Evolutionary conservation across 192 early-diverging fungal genomes (phyloP).

Genomic region (Umbelopsis sp.): DNA sequence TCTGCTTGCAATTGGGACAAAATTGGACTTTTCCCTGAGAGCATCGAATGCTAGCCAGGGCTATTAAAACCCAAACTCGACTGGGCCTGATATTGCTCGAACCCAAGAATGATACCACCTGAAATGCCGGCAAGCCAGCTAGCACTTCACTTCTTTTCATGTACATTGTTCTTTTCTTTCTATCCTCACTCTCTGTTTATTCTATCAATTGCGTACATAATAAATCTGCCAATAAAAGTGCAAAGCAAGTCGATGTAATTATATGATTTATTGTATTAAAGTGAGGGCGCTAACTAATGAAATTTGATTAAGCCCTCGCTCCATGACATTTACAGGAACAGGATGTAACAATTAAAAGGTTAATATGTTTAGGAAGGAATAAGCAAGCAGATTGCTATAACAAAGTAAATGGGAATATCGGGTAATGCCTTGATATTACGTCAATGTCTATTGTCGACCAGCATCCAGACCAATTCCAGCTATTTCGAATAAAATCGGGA

Average conservation of each 20-base stretch:
- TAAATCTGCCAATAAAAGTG: not conserved
- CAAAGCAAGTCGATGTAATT: not conserved
- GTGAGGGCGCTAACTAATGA: too few relatives aligned
- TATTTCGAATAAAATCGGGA: conserved; percentile 53
- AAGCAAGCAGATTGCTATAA: not conserved
- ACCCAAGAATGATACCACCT: not conserved
- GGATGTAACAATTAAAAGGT: not conserved
- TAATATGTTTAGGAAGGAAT: not conserved
- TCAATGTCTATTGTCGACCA: not conserved
- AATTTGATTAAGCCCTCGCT: not conserved
- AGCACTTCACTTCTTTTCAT: not conserved
- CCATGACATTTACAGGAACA: conserved; percentile 1
- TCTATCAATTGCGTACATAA: not conserved
- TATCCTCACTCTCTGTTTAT: not conserved
- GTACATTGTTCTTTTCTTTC: not conserved
- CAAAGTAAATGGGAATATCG: conserved; percentile 12
- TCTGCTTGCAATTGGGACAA: conserved; percentile 3
- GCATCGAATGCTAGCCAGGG: not conserved
- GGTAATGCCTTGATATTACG: too few relatives aligned
- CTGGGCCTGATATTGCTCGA: not conserved
- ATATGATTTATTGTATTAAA: not conserved
- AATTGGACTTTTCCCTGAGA: not conserved
- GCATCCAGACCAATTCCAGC: conserved; percentile 37
- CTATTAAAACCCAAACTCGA: too few relatives aligned
- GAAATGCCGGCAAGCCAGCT: not conserved